Percentiles rank a stretch among this genome's conserved stretches.
Conservation (phyloP, 768 basidiomycete genomes). For the Lyophyllum semitale region DNA sequence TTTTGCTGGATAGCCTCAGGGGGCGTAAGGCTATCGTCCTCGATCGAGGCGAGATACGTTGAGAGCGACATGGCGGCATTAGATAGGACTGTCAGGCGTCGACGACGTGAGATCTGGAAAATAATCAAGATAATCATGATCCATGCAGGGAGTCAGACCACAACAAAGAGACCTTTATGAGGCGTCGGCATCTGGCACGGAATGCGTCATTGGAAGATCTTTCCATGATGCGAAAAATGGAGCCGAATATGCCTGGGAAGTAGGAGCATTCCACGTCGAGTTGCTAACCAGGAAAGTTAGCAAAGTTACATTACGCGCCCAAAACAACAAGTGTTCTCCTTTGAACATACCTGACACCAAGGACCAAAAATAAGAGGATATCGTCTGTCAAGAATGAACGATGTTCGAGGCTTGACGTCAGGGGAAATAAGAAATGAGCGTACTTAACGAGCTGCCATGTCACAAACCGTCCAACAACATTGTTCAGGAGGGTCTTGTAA, state of each 20-base stretch:
- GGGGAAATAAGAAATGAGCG: conserved; percentile 15
- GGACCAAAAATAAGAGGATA: conserved; percentile 80
- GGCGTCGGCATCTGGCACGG: conserved; percentile 39
- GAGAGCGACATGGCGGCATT: conserved; percentile 29
- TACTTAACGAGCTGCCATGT: conserved; percentile 63
- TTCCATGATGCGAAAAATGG: conserved; percentile 50
- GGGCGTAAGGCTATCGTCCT: conserved; percentile 9
- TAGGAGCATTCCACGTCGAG: conserved; percentile 53
- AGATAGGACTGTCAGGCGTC: conserved; percentile 24
- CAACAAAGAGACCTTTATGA: conserved; percentile 45
- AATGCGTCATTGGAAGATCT: conserved; percentile 55
- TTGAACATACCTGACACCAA: conserved; percentile 54
- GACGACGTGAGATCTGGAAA: conserved; percentile 28
- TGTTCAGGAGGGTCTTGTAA: conserved; percentile 50
- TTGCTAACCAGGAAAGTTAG: conserved; percentile 41
- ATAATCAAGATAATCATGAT: not conserved
- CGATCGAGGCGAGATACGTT: conserved; percentile 22
- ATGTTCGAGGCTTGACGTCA: conserved; percentile 4
- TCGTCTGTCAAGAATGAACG: conserved; percentile 41
- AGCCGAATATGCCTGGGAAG: conserved; percentile 49
- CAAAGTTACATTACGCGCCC: not conserved
- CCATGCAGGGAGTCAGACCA: not conserved
- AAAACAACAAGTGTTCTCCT: conserved; percentile 2
- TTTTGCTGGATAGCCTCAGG: not conserved
- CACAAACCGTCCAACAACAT: conserved; percentile 54